These are phyloP conservation scores for Capronia americana DNA, from an alignment of 2,329 filamentous ascomycete species.

Conservation along the genomic window DNA sequence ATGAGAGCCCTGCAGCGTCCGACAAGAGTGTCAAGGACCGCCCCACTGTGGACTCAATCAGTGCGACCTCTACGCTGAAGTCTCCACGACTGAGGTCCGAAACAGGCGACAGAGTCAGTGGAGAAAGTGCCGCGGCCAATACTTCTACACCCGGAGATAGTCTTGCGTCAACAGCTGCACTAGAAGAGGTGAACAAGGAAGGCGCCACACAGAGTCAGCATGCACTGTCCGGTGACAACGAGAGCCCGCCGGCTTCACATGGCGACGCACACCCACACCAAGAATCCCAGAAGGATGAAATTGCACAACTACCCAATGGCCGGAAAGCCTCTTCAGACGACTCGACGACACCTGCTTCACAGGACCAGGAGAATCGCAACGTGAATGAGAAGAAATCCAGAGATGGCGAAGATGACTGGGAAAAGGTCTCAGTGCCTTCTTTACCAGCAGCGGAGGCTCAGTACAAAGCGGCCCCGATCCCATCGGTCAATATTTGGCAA, in stretches of 20 bases:
- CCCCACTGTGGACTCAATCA: slow-evolving; percentile 14
- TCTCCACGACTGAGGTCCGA: slow-evolving; percentile 16
- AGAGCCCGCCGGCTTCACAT: slow-evolving; percentile 35
- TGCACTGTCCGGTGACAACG: slow-evolving; percentile 38
- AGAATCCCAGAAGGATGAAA: slow-evolving; percentile 69
- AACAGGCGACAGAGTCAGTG: slow-evolving; percentile 36
- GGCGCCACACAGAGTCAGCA: slow-evolving; percentile 37
- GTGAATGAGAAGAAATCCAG: slow-evolving; percentile 59
- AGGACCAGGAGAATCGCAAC: slow-evolving; percentile 43
- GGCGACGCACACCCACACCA: slow-evolving; percentile 69
- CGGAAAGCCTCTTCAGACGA: slow-evolving; percentile 24
- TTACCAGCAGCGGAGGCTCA: slow-evolving; percentile 53
- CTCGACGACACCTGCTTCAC: slow-evolving; percentile 39
- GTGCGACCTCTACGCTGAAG: slow-evolving; percentile 19
- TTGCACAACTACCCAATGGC: slow-evolving; percentile 46
- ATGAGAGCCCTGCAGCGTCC: slow-evolving; percentile 32
- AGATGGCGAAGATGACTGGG: slow-evolving; percentile 61
- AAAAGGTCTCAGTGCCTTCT: slow-evolving; percentile 62
- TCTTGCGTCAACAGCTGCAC: slow-evolving; percentile 4
- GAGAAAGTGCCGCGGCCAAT: slow-evolving; percentile 43
- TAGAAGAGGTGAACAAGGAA: slow-evolving; percentile 42
- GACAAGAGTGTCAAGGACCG: slow-evolving; percentile 32
- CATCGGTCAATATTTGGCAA: slow-evolving; percentile 86
- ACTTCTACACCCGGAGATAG: slow-evolving; percentile 54
- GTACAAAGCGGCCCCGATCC: slow-evolving; percentile 80